Conservation (phyloP, 257 asterid species). For the Dorcoceras hygrometricum region DNA sequence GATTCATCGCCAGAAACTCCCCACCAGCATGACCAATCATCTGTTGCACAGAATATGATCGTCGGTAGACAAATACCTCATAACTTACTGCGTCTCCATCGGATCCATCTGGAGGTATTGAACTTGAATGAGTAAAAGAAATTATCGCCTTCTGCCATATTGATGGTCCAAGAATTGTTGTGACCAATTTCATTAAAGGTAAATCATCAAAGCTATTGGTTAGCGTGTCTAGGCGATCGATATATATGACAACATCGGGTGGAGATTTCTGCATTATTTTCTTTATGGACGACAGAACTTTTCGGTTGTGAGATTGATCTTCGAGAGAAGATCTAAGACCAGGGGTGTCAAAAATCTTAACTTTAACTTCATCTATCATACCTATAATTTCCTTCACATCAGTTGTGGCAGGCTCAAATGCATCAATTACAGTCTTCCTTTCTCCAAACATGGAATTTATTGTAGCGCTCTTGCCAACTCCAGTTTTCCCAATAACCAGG, state of each 20-base stretch:
- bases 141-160: constrained; percentile 58
- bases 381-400: constrained; percentile 52
- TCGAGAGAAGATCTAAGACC: constrained; percentile 53
- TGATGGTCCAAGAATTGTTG: constrained; percentile 61
- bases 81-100: constrained; percentile 46
- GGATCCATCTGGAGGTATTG: constrained; percentile 66
- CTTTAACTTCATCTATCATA: constrained; percentile 44
- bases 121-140: constrained; percentile 69
- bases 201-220: constrained; percentile 44
- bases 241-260: constrained; percentile 73
- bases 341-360: constrained; percentile 80
- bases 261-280: constrained; percentile 47
- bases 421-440: constrained; percentile 38
- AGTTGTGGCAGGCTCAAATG: constrained; percentile 67
- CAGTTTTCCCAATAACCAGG: constrained; percentile 81
- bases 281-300: constrained; percentile 50
- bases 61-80: constrained; percentile 42
- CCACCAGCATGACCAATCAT: constrained; percentile 40
- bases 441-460: constrained; percentile 75
- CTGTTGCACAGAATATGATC: constrained; percentile 40
- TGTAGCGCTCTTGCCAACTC: constrained; percentile 96
- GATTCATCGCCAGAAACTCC: constrained; percentile 24
- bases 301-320: constrained; percentile 53
- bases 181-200: constrained; percentile 47
- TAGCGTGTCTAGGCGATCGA: constrained; percentile 67